These are phyloP conservation scores for Suhomyces chickasaworum DNA, from an alignment of 1,139 yeast species.

Conservation along the genomic window DNA sequence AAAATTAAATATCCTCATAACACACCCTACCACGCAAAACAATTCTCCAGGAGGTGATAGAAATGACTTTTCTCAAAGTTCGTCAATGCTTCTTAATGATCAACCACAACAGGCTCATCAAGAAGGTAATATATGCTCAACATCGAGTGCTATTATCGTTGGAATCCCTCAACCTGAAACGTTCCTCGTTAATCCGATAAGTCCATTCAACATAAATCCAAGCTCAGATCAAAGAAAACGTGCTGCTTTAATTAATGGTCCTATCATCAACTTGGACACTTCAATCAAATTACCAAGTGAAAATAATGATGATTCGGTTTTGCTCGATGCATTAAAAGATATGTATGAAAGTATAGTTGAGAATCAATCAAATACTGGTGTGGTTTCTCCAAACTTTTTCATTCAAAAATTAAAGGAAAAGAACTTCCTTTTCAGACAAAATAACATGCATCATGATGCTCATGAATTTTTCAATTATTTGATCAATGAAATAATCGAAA, in stretches of 20 bases:
- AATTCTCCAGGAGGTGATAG: constrained; percentile 17
- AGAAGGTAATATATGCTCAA: constrained; percentile 25
- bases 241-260: constrained; percentile 79
- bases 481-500: constrained; percentile 79
- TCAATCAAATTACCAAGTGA: constrained; percentile 47
- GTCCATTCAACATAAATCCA: constrained; percentile 52
- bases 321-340: constrained; percentile 79
- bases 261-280: constrained; percentile 78
- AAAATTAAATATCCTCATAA: constrained; percentile 38
- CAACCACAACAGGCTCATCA: constrained; percentile 17
- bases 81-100: constrained; percentile 38
- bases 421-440: constrained; percentile 81
- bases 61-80: constrained; percentile 39
- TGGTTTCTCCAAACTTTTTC: constrained; percentile 78
- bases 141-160: constrained; percentile 39
- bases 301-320: constrained; percentile 52
- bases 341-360: constrained; percentile 83
- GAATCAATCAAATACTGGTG: constrained; percentile 69
- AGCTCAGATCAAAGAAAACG: constrained; percentile 77
- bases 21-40: constrained; percentile 33
- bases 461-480: constrained; percentile 92
- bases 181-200: constrained; percentile 36
- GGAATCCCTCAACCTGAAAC: constrained; percentile 51
- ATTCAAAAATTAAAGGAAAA: constrained; percentile 76
- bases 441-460: constrained; percentile 95